These are phyloP conservation scores for Lyophyllum decastes DNA, from an alignment of 768 basidiomycete genomes.

Conservation along the genomic window DNA sequence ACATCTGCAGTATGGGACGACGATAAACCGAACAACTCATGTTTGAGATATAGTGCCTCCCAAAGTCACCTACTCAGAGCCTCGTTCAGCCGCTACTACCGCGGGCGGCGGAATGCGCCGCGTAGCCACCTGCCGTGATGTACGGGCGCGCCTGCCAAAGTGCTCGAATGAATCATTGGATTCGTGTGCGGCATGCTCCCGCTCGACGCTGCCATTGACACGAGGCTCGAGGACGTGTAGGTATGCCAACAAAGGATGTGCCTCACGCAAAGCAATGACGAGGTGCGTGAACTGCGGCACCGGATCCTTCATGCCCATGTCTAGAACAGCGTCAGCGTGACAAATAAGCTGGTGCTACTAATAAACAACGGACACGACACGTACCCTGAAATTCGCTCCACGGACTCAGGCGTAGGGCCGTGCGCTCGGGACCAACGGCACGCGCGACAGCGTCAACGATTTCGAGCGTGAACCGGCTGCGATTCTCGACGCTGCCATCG, in stretches of 20 bases:
- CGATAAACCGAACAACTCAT: slow-evolving; percentile 18
- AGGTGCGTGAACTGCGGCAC: slow-evolving; percentile 56
- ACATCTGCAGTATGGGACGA: not conserved
- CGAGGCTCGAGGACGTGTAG: slow-evolving; percentile 50
- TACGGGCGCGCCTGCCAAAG: slow-evolving; percentile 45
- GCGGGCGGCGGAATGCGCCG: slow-evolving; percentile 41
- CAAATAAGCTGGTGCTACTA: not conserved
- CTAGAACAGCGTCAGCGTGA: slow-evolving; percentile 19
- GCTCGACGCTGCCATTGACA: slow-evolving; percentile 16
- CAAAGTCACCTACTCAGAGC: slow-evolving; percentile 32
- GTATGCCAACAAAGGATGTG: slow-evolving; percentile 50
- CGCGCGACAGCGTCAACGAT: slow-evolving; percentile 51
- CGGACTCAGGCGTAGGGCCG: slow-evolving; percentile 58
- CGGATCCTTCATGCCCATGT: slow-evolving; percentile 57
- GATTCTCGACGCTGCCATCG: slow-evolving; percentile 65
- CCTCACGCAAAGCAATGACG: slow-evolving; percentile 36
- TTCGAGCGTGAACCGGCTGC: slow-evolving; percentile 58
- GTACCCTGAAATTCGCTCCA: slow-evolving; percentile 47
- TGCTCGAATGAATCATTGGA: slow-evolving; percentile 46
- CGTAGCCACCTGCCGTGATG: slow-evolving; percentile 48
- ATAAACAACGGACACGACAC: not conserved
- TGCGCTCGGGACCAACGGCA: slow-evolving; percentile 54
- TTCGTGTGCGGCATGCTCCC: slow-evolving; percentile 14
- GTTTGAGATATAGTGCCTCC: slow-evolving; percentile 32
- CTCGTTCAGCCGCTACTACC: slow-evolving; percentile 32